Conservation (phyloP, 2,329 filamentous ascomycete species). For the Xylariaceae sp. region DNA sequence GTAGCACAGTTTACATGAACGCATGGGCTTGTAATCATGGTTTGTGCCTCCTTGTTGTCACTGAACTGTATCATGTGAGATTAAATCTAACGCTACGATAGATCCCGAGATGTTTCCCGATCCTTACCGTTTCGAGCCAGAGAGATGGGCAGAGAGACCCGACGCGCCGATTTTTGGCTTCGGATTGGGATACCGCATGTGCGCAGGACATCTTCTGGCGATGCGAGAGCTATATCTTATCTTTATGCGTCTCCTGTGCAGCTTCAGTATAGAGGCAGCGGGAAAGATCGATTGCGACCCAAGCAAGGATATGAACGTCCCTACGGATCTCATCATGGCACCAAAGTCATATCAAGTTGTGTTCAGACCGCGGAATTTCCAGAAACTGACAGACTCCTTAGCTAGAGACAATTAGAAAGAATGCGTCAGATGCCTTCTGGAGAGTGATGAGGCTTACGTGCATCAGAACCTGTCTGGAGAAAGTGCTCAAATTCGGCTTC, state of each 20-base stretch:
- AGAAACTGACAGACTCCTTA: constrained; percentile 11
- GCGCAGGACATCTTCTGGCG: constrained; percentile 26
- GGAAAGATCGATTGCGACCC: constrained; percentile 24
- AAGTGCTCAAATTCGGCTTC: too few relatives aligned
- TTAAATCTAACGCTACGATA: constrained; percentile 4
- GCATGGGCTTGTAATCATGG: constrained; percentile 28
- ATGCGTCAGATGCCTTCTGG: too few relatives aligned
- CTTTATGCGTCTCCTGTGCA: constrained; percentile 26
- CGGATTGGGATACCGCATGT: constrained; percentile 29
- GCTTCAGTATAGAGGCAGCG: constrained; percentile 22
- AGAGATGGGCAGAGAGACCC: constrained; percentile 25
- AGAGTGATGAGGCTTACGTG: too few relatives aligned
- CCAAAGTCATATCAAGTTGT: constrained; percentile 22
- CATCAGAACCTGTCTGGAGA: too few relatives aligned
- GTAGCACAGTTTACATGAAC: constrained; percentile 74
- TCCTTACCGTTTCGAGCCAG: constrained; percentile 23
- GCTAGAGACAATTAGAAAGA: background rate
- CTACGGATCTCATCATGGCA: constrained; percentile 27
- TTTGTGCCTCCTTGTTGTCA: constrained; percentile 2
- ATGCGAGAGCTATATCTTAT: constrained; percentile 28
- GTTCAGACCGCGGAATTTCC: constrained; percentile 24
- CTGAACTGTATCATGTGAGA: background rate
- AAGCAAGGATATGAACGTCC: constrained; percentile 25
- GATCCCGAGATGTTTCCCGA: constrained; percentile 25
- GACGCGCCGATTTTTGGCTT: constrained; percentile 27